Conservation (phyloP, 805 yeast genomes). For the Pichia pseudocactophila region DNA sequence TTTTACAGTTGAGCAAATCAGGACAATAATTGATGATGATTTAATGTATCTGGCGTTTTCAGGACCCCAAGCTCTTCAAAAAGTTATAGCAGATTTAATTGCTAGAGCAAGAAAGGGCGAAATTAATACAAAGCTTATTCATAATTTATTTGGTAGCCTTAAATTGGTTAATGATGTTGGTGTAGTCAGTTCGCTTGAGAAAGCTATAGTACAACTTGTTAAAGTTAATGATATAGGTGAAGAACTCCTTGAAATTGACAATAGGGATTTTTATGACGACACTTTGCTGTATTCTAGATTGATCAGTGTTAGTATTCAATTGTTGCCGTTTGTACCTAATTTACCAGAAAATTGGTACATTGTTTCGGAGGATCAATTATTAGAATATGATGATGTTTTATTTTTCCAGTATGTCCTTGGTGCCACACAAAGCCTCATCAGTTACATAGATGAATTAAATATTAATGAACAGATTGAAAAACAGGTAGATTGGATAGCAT, state of each 20-base stretch:
- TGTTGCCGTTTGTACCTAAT: not conserved
- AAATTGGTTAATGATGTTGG: not conserved
- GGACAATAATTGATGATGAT: conserved; percentile 18
- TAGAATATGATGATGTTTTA: not conserved
- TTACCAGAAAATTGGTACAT: not conserved
- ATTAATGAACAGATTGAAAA: not conserved
- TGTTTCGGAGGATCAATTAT: not conserved
- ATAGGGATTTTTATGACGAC: not conserved
- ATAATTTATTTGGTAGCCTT: not conserved
- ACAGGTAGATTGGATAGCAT: not conserved
- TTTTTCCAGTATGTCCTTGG: not conserved
- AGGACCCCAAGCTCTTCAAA: conserved; percentile 20
- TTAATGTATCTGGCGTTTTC: conserved; percentile 24
- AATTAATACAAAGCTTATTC: conserved; percentile 9
- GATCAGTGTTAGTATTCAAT: not conserved
- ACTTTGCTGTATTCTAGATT: not conserved
- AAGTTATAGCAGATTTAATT: conserved; percentile 20
- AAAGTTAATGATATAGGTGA: not conserved
- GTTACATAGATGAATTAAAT: not conserved
- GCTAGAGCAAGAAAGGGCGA: conserved; percentile 23
- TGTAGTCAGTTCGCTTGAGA: not conserved
- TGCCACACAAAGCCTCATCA: not conserved
- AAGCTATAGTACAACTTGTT: not conserved
- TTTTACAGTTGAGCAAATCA: conserved; percentile 23
- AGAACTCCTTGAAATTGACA: not conserved